phyloP scores from a whole-genome alignment of 495 filamentous ascomycete genomes.

The Penicillium macrosclerotiorum region DNA sequence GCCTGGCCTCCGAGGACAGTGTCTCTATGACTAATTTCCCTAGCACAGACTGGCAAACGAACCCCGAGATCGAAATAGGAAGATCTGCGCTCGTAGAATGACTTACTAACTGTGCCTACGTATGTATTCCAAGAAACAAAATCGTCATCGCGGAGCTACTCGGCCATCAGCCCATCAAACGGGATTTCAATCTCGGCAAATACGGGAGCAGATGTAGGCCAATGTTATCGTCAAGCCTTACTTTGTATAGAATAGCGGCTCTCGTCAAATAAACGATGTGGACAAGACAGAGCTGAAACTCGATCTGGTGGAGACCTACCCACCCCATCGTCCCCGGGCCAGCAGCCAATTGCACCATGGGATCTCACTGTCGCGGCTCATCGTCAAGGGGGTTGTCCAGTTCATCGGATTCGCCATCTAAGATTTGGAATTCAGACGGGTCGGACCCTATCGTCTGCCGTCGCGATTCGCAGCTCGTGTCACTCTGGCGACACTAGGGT shows the following conservation, averaged over 20 bases:
- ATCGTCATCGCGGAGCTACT: background rate
- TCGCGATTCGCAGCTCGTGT: too few relatives aligned
- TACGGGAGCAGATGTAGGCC: too few relatives aligned
- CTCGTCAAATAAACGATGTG: slow-evolving; percentile 8
- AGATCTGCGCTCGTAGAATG: slow-evolving; percentile 9
- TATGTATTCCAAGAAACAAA: background rate
- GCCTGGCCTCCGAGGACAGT: background rate
- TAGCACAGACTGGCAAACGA: slow-evolving; percentile 7
- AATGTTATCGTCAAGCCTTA: slow-evolving; percentile 5
- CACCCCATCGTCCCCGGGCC: slow-evolving; percentile 3
- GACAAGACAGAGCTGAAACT: slow-evolving; percentile 14
- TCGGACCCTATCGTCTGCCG: too few relatives aligned
- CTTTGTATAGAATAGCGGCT: slow-evolving; percentile 1
- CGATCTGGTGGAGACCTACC: slow-evolving; percentile 20
- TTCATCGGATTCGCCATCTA: slow-evolving; percentile 3
- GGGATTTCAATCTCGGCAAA: too few relatives aligned
- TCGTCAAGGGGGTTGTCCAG: background rate
- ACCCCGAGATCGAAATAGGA: slow-evolving; percentile 14
- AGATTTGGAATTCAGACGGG: slow-evolving; percentile 12
- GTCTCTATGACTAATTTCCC: background rate
- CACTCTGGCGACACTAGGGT: too few relatives aligned
- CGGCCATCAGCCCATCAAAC: background rate
- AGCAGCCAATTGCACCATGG: slow-evolving; percentile 11
- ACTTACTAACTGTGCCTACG: background rate
- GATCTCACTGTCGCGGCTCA: background rate